Evolutionary conservation across 495 filamentous ascomycete species (phyloP), one percentile per base, ranked within the genome.

Genomic region (Lepraria neglecta): DNA sequence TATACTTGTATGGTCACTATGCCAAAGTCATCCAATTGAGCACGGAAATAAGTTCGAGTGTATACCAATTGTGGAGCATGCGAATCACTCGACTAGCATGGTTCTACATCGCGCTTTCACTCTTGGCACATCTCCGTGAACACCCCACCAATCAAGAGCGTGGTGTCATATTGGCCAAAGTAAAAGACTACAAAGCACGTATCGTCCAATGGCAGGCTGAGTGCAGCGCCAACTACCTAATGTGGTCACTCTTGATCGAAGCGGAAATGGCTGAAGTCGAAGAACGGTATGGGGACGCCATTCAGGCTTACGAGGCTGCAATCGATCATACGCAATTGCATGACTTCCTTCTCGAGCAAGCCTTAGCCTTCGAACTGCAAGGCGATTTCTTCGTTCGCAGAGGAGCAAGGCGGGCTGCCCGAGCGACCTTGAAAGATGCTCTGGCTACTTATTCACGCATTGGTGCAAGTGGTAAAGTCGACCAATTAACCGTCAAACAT

Each of bases 301-400:
- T 91, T 47, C 75, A 73, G 46, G 74, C 78, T 21, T 94, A 91
- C 65, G 91, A 96, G 73, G 78, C 82, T 60, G 84, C 87, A 21
- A 78, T 91, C 45, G 89, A 95, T 66, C 89, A 95, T 71, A 86
- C 86, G 46, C 81, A 91, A 61, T 78, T 91, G 46, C 81, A 95
- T 70, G 83, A 82, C 57, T 90, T 90, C 70, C 72, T 82, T 12
- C 79, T 95, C 46, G 91, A 95, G 64, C 87, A 95, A 68, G 91
- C 88, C 0, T 80, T 92, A 24, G 81, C 85, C 7, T 85, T 88
- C 67, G 91, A 95, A 73, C 70, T 95, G 43, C 77, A 80, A 56
- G 79, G 83, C 1, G 88, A 87, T 33, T 91, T 87, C 63, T 83
- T 91, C 60, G 76, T 90, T 48, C 78, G 91, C 44, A 80, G 82